These are phyloP conservation scores for Colletotrichum chlorophyti DNA, from an alignment of 2,329 filamentous ascomycete species.

Conservation along the genomic window DNA sequence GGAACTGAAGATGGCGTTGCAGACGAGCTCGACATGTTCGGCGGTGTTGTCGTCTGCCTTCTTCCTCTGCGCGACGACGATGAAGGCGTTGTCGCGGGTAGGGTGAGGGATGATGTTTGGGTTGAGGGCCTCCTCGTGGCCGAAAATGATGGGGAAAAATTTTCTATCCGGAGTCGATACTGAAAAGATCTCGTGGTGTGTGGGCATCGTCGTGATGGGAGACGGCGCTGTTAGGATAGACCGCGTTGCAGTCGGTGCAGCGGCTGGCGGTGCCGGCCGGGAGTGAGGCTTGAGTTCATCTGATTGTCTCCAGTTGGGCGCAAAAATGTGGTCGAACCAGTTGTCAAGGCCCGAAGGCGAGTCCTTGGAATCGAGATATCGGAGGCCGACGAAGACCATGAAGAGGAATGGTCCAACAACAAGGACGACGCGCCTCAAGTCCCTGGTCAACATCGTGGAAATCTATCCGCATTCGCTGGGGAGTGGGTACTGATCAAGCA, in stretches of 20 bases:
- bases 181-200: conserved; percentile 52
- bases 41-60: conserved; percentile 35
- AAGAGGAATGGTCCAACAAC: conserved; percentile 37
- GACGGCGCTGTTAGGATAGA: neutral
- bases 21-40: conserved; percentile 53
- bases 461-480: neutral
- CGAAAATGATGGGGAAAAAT: conserved; percentile 59
- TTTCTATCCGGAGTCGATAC: conserved; percentile 49
- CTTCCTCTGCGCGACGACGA: conserved; percentile 56
- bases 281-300: conserved; percentile 20
- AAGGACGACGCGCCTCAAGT: conserved; percentile 40
- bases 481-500: neutral
- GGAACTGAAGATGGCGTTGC: conserved; percentile 53
- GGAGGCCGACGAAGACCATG: conserved; percentile 37
- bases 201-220: neutral
- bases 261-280: conserved; percentile 44
- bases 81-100: conserved; percentile 51
- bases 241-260: conserved; percentile 44
- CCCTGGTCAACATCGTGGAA: conserved; percentile 39
- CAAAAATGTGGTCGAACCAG: conserved; percentile 22
- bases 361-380: neutral
- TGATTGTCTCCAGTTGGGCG: conserved; percentile 15
- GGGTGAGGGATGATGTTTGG: conserved; percentile 66
- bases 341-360: neutral
- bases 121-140: conserved; percentile 50